Percentiles rank a stretch among this genome's conserved stretches.
Evolutionary conservation across 2,329 filamentous ascomycete genomes (phyloP).

Genomic region (Microdochium bolleyi): DNA sequence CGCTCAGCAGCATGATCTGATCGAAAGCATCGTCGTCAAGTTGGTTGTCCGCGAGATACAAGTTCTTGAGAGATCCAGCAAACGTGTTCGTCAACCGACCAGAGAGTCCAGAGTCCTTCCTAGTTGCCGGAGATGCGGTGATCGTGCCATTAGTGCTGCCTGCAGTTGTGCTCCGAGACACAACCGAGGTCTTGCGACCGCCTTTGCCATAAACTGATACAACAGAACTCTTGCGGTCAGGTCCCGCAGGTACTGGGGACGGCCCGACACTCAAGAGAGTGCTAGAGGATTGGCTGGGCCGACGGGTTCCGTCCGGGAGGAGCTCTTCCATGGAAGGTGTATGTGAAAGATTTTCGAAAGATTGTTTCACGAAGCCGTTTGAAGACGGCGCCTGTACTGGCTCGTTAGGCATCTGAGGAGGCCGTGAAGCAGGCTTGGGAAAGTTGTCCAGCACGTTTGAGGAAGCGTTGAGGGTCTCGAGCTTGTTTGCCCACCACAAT

Average conservation of each 20-base stretch:
- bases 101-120: conserved; percentile 87
- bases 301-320: conserved; percentile 45
- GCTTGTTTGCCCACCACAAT: conserved; percentile 87
- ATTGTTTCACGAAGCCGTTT: background rate
- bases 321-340: conserved; percentile 75
- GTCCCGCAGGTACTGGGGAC: conserved; percentile 53
- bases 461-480: conserved; percentile 90
- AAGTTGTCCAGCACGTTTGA: conserved; percentile 90
- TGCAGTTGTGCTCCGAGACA: conserved; percentile 52
- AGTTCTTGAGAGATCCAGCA: conserved; percentile 71
- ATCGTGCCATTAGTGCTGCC: conserved; percentile 38
- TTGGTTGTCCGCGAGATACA: conserved; percentile 89
- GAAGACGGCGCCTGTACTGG: conserved; percentile 21
- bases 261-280: conserved; percentile 68
- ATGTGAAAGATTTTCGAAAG: conserved; percentile 14
- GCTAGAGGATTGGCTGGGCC: conserved; percentile 79
- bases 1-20: conserved; percentile 72
- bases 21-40: conserved; percentile 94
- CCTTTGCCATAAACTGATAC: conserved; percentile 73
- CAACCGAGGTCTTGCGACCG: conserved; percentile 76
- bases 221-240: conserved; percentile 72
- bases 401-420: conserved; percentile 53
- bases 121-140: conserved; percentile 42
- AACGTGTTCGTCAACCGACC: conserved; percentile 79
- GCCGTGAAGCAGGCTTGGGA: conserved; percentile 73